These are phyloP conservation scores for Oryza brachyantha DNA, from an alignment of 176 grass and related monocot genomes.

Conservation along the genomic window DNA sequence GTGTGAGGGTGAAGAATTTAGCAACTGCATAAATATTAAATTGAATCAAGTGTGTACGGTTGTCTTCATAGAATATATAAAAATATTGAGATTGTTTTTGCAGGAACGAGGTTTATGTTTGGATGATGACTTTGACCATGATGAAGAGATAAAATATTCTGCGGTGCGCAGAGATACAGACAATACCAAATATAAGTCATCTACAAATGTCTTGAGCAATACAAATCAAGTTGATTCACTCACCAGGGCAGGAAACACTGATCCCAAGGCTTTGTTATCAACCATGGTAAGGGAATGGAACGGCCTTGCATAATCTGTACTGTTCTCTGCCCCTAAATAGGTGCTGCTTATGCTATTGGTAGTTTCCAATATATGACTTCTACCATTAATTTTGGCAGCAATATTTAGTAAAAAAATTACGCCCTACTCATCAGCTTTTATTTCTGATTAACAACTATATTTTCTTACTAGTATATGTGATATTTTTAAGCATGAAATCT, in stretches of 20 bases:
- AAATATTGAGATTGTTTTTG: conserved; percentile 17
- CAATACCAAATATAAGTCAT: conserved; percentile 35
- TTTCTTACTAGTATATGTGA: neutral
- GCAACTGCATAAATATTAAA: neutral
- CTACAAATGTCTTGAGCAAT: conserved; percentile 12
- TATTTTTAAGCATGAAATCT: neutral
- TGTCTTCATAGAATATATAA: conserved; percentile 23
- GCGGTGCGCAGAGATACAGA: conserved; percentile 74
- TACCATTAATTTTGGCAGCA: neutral
- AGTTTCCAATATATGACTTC: neutral
- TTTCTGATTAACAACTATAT: neutral
- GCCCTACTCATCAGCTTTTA: neutral
- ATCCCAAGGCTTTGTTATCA: conserved; percentile 21
- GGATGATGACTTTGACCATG: conserved; percentile 71
- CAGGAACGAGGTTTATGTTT: conserved; percentile 87
- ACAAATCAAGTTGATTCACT: conserved; percentile 20
- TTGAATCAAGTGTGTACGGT: neutral
- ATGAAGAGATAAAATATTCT: conserved; percentile 96
- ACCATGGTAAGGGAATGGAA: conserved; percentile 27
- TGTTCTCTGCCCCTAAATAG: neutral
- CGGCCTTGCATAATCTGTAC: neutral
- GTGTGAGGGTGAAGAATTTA: neutral
- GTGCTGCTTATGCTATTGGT: neutral
- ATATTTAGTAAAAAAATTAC: conserved; percentile 11
- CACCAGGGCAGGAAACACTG: conserved; percentile 28